Percentiles rank a stretch among this genome's conserved stretches.
Conservation (phyloP, 345 rosid species). For the Rubroshorea leprosula region DNA sequence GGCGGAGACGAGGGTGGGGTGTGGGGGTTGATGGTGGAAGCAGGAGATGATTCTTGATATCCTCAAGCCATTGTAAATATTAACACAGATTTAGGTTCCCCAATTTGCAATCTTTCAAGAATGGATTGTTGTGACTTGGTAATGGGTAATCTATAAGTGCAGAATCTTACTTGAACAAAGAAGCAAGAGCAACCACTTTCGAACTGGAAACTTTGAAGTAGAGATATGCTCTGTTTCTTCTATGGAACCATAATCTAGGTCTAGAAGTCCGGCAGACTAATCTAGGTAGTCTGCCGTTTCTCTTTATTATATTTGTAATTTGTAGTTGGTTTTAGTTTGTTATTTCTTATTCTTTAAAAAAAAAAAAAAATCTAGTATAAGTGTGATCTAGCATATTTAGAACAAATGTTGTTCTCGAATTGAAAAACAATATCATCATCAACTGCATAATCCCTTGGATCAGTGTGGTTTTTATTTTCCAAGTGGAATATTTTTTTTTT, state of each 20-base stretch:
- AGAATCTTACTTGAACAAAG: too few relatives aligned
- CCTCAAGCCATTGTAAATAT: neutral
- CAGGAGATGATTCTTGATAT: conserved; percentile 5
- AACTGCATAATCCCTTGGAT: too few relatives aligned
- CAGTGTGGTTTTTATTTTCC: too few relatives aligned
- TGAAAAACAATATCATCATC: too few relatives aligned
- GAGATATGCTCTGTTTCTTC: too few relatives aligned
- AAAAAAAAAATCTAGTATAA: conserved; percentile 13
- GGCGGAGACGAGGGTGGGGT: conserved; percentile 29
- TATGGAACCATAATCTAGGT: too few relatives aligned
- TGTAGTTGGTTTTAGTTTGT: neutral
- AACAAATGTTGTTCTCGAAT: too few relatives aligned
- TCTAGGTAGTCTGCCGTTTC: neutral
- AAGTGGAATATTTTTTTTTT: too few relatives aligned
- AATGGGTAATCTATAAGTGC: neutral
- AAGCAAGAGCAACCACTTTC: too few relatives aligned
- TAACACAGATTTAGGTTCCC: neutral
- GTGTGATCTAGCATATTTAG: too few relatives aligned
- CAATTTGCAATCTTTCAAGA: neutral
- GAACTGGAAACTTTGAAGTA: too few relatives aligned
- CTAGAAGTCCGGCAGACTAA: too few relatives aligned
- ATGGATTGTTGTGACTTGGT: neutral
- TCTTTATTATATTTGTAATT: conserved; percentile 10
- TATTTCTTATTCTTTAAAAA: conserved; percentile 18
- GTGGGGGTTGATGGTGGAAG: conserved; percentile 19